Base-by-base conservation (phyloP, 257 asterid genomes). In the Galeopsis tetrahit region DNA sequence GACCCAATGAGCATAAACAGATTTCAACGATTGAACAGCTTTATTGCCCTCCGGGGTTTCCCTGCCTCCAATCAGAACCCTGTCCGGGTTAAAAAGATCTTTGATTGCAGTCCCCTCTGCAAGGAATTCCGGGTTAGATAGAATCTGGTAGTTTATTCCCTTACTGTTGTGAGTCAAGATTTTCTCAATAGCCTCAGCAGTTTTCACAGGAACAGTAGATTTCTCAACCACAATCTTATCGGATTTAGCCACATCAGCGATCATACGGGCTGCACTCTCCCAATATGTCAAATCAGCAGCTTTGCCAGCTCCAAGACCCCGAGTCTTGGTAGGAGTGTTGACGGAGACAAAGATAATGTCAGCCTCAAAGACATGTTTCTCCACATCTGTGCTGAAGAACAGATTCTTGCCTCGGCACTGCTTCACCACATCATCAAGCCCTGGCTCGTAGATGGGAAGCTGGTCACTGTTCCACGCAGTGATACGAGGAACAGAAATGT, bases 221-320 rank as follows among this genome's bases (percentile, higher is more conserved):
- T 93, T 93, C 85, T 93, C 98, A 31, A 93, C 98, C 70, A 93
- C 98, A 28, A 93, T 93, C 82, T 93, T 93, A 74, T 90, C 93
- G 36, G 98, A 90, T 73, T 93, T 93, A 0, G 98, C 86, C 55
- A 93, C 98, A 15, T 93, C 98, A 48, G 98, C 98, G 76, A 93
- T 93, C 98, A 93, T 93, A 56, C 98, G 97, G 51, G 98, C 98
- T 35, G 98, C 98, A 53, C 98, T 93, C 80, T 93, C 98, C 98
- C 98, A 93, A 53, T 93, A 90, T 14, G 98, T 93, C 65, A 93
- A 80, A 79, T 92, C 98, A 9, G 98, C 98, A 69, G 98, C 98
- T 76, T 90, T 92, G 67, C 98, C 98, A 44, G 98, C 98, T 62
- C 98, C 98, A 61, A 93, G 98, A 72, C 98, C 98, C 53, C 89